Conservation (phyloP, 108 stramenopile genomes). For the Skeletonema costatum region DNA sequence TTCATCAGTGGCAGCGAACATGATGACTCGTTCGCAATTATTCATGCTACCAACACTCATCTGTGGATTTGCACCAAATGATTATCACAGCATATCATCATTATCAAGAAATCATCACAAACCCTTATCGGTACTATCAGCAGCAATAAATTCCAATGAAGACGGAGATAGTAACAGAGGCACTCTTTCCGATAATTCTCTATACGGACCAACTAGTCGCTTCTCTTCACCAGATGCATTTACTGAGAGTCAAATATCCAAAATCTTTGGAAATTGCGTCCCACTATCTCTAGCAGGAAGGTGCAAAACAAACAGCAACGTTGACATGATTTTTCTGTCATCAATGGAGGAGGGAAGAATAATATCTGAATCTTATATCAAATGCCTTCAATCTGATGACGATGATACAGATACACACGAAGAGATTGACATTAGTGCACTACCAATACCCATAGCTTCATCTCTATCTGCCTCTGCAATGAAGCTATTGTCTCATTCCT, state of each 20-base stretch:
- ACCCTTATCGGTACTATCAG: background rate
- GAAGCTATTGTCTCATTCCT: constrained; percentile 54
- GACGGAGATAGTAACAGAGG: background rate
- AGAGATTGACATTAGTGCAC: background rate
- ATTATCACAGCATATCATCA: background rate
- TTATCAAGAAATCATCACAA: background rate
- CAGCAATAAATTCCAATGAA: background rate
- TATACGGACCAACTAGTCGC: background rate
- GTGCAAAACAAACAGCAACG: background rate
- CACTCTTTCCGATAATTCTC: background rate
- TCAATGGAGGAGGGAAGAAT: background rate
- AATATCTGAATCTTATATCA: constrained; percentile 1
- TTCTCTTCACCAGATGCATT: constrained; percentile 3
- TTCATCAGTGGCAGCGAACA: no score
- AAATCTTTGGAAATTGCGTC: constrained; percentile 10
- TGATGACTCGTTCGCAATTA: no score
- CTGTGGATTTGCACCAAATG: background rate
- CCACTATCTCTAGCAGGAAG: constrained; percentile 10
- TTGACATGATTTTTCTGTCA: constrained; percentile 1
- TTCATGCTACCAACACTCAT: background rate
- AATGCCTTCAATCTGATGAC: background rate
- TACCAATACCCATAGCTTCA: constrained; percentile 30
- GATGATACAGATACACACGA: background rate
- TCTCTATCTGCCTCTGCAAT: constrained; percentile 20
- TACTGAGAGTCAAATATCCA: constrained; percentile 9